These are phyloP conservation scores for Gentiana macrophylla DNA, from an alignment of 257 asterid species.

Conservation along the genomic window DNA sequence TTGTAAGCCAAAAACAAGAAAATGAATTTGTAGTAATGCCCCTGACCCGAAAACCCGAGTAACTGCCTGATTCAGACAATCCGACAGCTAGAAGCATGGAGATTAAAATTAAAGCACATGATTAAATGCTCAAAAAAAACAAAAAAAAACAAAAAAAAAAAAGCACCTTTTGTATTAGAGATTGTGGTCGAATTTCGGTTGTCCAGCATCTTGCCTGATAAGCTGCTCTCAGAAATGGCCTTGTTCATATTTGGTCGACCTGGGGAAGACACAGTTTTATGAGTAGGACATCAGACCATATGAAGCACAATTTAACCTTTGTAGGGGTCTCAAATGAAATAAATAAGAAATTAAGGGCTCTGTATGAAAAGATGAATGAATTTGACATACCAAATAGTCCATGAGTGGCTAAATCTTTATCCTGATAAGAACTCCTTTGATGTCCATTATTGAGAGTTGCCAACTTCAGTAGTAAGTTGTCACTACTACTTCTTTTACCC, in stretches of 20 bases:
- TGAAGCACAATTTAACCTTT: no score
- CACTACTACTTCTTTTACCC: slow-evolving; percentile 45
- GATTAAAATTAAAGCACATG: background rate
- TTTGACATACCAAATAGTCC: slow-evolving; percentile 38
- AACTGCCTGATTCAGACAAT: no score
- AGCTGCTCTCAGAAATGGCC: slow-evolving; percentile 29
- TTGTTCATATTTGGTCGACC: slow-evolving; percentile 50
- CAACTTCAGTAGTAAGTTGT: slow-evolving; percentile 65
- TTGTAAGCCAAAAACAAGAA: no score
- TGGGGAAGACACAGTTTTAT: slow-evolving; percentile 18
- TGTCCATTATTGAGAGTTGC: slow-evolving; percentile 53
- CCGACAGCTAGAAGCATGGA: background rate
- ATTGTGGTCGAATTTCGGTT: slow-evolving; percentile 47
- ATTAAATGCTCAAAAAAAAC: background rate
- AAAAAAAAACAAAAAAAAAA: background rate
- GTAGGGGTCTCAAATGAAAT: background rate
- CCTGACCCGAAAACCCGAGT: no score
- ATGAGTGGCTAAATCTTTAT: slow-evolving; percentile 22
- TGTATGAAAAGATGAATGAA: background rate
- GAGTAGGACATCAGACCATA: background rate
- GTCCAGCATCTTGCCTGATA: slow-evolving; percentile 55
- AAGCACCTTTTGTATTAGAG: slow-evolving; percentile 42
- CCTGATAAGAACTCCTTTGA: slow-evolving; percentile 23
- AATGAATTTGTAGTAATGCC: no score
- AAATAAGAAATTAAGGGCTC: background rate